phyloP scores from a whole-genome alignment of 345 rosid species.

The Gossypium bickii region DNA sequence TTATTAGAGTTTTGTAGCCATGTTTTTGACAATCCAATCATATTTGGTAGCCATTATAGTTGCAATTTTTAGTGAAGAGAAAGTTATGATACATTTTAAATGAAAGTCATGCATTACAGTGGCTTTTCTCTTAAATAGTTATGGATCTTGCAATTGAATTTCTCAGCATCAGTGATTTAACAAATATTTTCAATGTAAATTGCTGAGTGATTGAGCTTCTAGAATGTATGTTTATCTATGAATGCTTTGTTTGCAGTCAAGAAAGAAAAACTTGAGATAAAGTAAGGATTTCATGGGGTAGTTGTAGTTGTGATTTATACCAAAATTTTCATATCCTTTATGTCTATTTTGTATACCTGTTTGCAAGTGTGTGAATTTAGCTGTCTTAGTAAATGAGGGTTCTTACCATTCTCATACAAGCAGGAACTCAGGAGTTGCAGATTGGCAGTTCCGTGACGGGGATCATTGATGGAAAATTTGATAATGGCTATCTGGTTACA shows the following conservation, averaged over 20 bases:
- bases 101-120: not conserved
- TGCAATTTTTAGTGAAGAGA: not conserved
- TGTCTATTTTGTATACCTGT: not conserved
- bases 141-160: not conserved
- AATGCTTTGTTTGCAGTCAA: not conserved
- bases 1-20: not conserved
- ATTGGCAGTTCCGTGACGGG: constrained; percentile 59
- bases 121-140: not conserved
- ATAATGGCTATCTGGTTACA: constrained; percentile 61
- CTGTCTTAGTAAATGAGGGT: not conserved
- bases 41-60: not conserved
- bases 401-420: constrained; percentile 10
- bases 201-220: not conserved
- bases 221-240: not conserved
- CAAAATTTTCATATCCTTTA: not conserved
- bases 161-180: not conserved
- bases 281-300: not conserved
- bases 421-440: constrained; percentile 39
- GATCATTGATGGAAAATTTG: constrained; percentile 79
- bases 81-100: not conserved
- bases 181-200: not conserved
- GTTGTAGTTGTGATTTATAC: not conserved
- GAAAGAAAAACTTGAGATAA: not conserved
- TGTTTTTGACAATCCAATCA: not conserved
- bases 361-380: not conserved